Base-by-base conservation (phyloP, 208 protist species). In the Borovskyia barvae region DNA sequence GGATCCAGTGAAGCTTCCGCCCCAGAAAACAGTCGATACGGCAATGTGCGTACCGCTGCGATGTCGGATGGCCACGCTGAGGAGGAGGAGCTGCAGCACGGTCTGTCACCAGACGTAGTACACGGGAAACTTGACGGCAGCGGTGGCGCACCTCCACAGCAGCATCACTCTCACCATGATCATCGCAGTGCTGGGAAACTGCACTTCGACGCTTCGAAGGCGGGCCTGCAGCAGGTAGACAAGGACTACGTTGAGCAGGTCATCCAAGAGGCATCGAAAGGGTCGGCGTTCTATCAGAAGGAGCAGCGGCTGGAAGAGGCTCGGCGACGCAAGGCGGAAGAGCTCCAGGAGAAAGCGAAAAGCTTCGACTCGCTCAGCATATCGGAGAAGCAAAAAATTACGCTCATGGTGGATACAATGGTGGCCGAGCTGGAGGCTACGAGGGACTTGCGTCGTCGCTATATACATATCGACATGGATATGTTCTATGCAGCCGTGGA, bases 401-500 rank as follows among this genome's bases (percentile, higher is more conserved):
- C 75, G 36, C 26, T 39, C 5, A 65, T 52, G 52, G 89, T 93
- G 36, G 72, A 82, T 49, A 53, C 62, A 1, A 59, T 86, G 28
- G 82, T 86, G 41, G 46, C 50, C 29, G 72, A 91, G 56, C 73
- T 95, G 19, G 85, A 93, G 74, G 69, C 73, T 8, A 67, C 45
- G 8, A 80, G 86, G n/a, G 68, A 88, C 32, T 54, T 92, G 28
- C 75, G 74, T 9, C 76, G 82, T 17, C 63, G 75, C 28, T 93
- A 86, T 66, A 80, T 93, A 15, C 89, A 94, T 67, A 65, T 91
- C 24, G 86, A 97, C 67, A 88, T 97, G 79, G 97, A 98, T 74
- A 97, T 97, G 94, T 97, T 97, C 72, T 94, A 87, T 52, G 82
- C 82, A 6, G 82, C 85, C 1, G 92, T 97, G 2, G 93, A 97